Evolutionary conservation across 192 early-diverging fungal species (phyloP).

Genomic region (Backusella macrospora): DNA sequence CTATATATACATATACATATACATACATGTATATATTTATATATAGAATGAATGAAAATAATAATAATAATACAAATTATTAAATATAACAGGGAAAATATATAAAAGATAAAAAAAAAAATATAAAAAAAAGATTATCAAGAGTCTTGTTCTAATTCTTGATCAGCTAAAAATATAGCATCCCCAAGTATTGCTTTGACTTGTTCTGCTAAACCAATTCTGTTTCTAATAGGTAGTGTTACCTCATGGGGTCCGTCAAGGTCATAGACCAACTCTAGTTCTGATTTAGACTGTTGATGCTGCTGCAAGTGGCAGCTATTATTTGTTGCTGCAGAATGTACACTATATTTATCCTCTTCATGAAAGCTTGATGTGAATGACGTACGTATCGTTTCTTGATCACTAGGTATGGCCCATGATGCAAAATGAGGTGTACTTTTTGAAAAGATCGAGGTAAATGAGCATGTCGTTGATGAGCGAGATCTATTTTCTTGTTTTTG

Average conservation of each 20-base stretch:
- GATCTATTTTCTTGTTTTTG: not conserved
- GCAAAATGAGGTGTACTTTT: constrained; percentile 1
- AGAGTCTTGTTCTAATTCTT: not conserved
- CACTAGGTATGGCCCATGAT: not conserved
- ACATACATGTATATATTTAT: not conserved
- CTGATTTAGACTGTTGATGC: not conserved
- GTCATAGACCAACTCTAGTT: not conserved
- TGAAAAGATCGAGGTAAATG: not conserved
- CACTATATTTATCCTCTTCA: not conserved
- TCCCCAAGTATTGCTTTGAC: constrained; percentile 1
- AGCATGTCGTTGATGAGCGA: not conserved
- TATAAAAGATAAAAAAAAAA: too few species aligned
- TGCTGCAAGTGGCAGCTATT: not conserved
- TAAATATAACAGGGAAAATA: not conserved
- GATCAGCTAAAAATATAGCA: not conserved
- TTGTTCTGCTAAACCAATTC: not conserved
- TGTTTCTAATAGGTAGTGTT: not conserved
- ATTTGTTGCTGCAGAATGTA: not conserved
- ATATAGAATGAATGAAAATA: not conserved
- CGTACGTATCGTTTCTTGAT: not conserved
- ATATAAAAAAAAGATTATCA: not conserved
- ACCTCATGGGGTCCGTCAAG: not conserved
- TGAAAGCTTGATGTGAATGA: not conserved
- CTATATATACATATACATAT: not conserved
- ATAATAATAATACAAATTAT: not conserved